Conservation (phyloP, 352 stramenopile genomes). For the Phytophthora ohioensis region DNA sequence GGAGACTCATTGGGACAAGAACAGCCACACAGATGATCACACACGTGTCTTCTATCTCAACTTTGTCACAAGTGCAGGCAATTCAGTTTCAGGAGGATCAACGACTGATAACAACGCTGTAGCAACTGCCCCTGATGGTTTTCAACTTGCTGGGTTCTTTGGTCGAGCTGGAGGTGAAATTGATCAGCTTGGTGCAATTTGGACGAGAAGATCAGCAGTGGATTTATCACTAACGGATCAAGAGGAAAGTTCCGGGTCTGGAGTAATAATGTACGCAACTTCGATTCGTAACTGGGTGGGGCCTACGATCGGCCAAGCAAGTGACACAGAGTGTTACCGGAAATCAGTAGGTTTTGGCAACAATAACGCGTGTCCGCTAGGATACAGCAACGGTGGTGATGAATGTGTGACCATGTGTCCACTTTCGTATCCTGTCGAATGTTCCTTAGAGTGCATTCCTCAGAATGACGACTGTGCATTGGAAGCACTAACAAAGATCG, state of each 20-base stretch:
- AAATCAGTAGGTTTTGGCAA: slow-evolving; percentile 13
- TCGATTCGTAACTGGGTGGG: slow-evolving; percentile 34
- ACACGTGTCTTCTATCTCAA: slow-evolving; percentile 26
- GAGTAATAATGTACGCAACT: slow-evolving; percentile 2
- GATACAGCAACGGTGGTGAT: slow-evolving; percentile 16
- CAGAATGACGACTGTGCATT: slow-evolving; percentile 56
- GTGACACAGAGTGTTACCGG: slow-evolving; percentile 26
- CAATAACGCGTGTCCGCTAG: slow-evolving; percentile 10
- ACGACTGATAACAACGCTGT: background rate
- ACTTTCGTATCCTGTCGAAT: slow-evolving; percentile 57
- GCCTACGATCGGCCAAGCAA: slow-evolving; percentile 13
- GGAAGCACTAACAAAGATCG: slow-evolving; percentile 39
- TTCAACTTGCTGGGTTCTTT: slow-evolving; percentile 18
- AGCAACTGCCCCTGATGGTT: slow-evolving; percentile 11
- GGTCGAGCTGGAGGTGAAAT: slow-evolving; percentile 14
- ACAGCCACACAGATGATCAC: slow-evolving; percentile 4
- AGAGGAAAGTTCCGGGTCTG: background rate
- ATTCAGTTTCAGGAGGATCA: slow-evolving; percentile 8
- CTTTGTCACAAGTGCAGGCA: slow-evolving; percentile 12
- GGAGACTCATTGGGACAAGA: slow-evolving; percentile 23
- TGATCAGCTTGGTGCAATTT: slow-evolving; percentile 28
- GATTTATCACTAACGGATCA: slow-evolving; percentile 9
- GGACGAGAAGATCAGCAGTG: slow-evolving; percentile 17
- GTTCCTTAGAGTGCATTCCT: slow-evolving; percentile 54
- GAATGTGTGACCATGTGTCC: slow-evolving; percentile 41